Conservation (phyloP, 371 early-diverging fungal species). For the Blakeslea trispora region DNA sequence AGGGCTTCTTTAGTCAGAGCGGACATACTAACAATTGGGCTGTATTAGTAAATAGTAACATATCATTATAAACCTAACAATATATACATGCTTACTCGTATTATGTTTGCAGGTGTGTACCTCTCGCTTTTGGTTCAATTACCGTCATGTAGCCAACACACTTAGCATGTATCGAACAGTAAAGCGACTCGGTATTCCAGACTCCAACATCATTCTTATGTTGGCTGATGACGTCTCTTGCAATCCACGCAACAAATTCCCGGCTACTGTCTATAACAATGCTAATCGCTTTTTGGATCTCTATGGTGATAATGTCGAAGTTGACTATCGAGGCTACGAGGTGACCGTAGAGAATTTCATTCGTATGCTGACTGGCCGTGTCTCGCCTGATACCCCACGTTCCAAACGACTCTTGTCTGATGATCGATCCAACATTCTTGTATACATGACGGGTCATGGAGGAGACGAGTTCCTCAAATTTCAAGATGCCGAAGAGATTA, state of each 20-base stretch:
- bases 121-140: slow-evolving; percentile 97
- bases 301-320: slow-evolving; percentile 94
- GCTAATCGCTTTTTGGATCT: slow-evolving; percentile 79
- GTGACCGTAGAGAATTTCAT: slow-evolving; percentile 98
- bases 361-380: slow-evolving; percentile 87
- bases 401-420: slow-evolving; percentile 93
- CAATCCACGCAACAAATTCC: slow-evolving; percentile 90
- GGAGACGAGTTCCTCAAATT: slow-evolving; percentile 98
- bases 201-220: slow-evolving; percentile 97
- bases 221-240: slow-evolving; percentile 97
- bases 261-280: slow-evolving; percentile 93
- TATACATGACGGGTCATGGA: slow-evolving; percentile 98
- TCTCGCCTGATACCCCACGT: slow-evolving; percentile 76
- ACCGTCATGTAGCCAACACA: slow-evolving; percentile 95
- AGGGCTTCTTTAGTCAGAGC: slow-evolving; percentile 59
- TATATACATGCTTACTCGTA: too few species aligned
- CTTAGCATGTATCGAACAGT: slow-evolving; percentile 96
- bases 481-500: slow-evolving; percentile 96
- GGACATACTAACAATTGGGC: slow-evolving; percentile 98
- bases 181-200: slow-evolving; percentile 97
- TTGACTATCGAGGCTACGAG: slow-evolving; percentile 97
- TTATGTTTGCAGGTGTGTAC: slow-evolving; percentile 98
- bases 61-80: too few species aligned
- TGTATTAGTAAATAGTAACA: slow-evolving; percentile 80
- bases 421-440: slow-evolving; percentile 90